Evolutionary conservation across 2,329 filamentous ascomycete genomes (phyloP), one percentile per base, ranked within the genome.

Genomic region (Penicillium paneum): DNA sequence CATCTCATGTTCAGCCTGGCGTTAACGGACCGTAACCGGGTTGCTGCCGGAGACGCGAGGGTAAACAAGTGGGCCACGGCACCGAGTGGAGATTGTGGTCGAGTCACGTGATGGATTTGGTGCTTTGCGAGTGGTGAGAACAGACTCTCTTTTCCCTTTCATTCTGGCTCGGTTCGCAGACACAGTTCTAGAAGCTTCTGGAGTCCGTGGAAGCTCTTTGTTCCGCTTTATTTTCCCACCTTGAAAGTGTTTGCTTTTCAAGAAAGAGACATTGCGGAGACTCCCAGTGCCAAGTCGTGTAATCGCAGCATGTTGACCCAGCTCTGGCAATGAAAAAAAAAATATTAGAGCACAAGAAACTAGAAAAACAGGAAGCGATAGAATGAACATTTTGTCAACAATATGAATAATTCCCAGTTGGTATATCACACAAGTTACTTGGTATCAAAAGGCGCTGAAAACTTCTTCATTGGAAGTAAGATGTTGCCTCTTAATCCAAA

Each of bases 321-420:
- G 34, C n/a, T 4, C 8, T 19, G 11, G 8, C 3, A 8, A 11
- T 15, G 2, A 36, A 21, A 11, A 39, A 39, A 12, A 8, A 8
- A 7, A 39, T 6, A 21, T 8, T 39, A 10, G 1, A 21, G 17
- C 36, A 39, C 3, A 13, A 13, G 17, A 21, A 19, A 19, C n/a
- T 35, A 11, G 28, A 10, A 10, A 11, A 32, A 15, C 31, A 32
- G 13, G 12, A 15, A 13, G 12, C 5, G 12, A 35, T 10, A 15
- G 8, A 35, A 35, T n/a, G 34, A n/a, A 17, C 11, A 6, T 6
- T 5, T 10, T 11, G 13, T 63, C 53, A 67, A 57, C 63, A n/a
- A n/a, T n/a, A n/a, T n/a, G n/a, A n/a, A n/a, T n/a, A n/a, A n/a
- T n/a, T n/a, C n/a, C n/a, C n/a, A n/a, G n/a, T n/a, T n/a, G n/a